These are phyloP conservation scores for Puccinia brachypodii DNA, from an alignment of 1,284 basidiomycete species.

Conservation along the genomic window DNA sequence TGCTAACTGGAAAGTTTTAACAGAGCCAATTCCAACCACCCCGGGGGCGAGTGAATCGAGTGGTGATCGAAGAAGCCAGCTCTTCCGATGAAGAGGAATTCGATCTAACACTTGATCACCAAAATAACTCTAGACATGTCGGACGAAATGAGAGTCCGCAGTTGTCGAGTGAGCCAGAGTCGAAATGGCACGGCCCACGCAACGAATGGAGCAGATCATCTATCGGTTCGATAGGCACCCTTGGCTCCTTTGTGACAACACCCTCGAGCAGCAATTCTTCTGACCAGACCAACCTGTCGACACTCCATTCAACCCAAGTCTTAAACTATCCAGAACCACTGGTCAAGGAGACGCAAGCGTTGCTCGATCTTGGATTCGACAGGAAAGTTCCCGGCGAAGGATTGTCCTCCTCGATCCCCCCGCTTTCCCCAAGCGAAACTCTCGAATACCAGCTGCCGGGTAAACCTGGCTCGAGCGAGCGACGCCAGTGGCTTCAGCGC, in stretches of 20 bases:
- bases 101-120: slow-evolving; percentile 35
- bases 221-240: background rate
- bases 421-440: background rate
- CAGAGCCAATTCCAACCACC: no score
- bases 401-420: background rate
- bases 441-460: background rate
- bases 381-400: background rate
- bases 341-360: background rate
- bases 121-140: background rate
- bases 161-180: background rate
- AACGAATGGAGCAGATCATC: background rate
- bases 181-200: background rate
- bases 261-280: slow-evolving; percentile 3
- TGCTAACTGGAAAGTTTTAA: background rate
- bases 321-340: background rate
- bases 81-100: slow-evolving; percentile 41
- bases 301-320: background rate
- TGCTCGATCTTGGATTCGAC: background rate
- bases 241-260: background rate
- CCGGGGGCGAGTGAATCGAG: background rate
- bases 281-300: background rate
- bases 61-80: slow-evolving; percentile 26
- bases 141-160: background rate
- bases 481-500: slow-evolving; percentile 15
- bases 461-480: background rate